Evolutionary conservation across 2,329 filamentous ascomycete genomes (phyloP).

Genomic region (Salinomyces thailandicus): DNA sequence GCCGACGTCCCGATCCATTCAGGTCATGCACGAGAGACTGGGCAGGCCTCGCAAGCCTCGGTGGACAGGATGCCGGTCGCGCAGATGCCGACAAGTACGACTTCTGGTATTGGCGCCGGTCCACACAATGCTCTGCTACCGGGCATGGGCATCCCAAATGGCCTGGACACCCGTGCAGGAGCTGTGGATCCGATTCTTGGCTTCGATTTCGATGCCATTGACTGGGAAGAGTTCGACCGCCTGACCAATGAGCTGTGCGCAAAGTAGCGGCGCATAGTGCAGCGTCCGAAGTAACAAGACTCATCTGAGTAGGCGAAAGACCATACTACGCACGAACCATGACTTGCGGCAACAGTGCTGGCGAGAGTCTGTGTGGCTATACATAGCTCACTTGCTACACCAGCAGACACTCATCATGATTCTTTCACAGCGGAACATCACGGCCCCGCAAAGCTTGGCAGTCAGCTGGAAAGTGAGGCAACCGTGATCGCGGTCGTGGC

Average conservation of each 20-base stretch:
- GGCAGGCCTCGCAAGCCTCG: background rate
- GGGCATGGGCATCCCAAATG: constrained; percentile 4
- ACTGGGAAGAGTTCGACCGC: constrained; percentile 20
- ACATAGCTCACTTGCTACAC: too few relatives aligned
- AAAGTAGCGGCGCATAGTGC: too few relatives aligned
- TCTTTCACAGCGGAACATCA: background rate
- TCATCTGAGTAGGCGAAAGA: too few relatives aligned
- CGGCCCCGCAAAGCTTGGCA: background rate
- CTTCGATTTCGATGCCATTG: constrained; percentile 16
- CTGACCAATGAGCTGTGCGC: constrained; percentile 16
- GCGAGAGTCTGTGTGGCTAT: too few relatives aligned
- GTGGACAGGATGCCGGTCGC: background rate
- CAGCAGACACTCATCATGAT: too few relatives aligned
- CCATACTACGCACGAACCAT: too few relatives aligned
- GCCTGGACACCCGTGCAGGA: constrained; percentile 4
- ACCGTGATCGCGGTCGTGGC: too few relatives aligned
- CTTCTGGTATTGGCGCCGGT: background rate
- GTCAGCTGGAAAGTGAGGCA: too few relatives aligned
- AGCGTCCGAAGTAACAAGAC: too few relatives aligned
- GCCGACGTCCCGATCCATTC: too few relatives aligned
- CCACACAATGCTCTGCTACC: constrained; percentile 4
- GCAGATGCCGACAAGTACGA: background rate
- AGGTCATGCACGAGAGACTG: too few relatives aligned
- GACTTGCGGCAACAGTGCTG: too few relatives aligned
- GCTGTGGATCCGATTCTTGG: constrained; percentile 10